A percentile compares a stretch with the other conserved stretches of the same genome.
Conservation (phyloP, 2,329 filamentous ascomycete genomes). For the Coniochaeta pulveracea region DNA sequence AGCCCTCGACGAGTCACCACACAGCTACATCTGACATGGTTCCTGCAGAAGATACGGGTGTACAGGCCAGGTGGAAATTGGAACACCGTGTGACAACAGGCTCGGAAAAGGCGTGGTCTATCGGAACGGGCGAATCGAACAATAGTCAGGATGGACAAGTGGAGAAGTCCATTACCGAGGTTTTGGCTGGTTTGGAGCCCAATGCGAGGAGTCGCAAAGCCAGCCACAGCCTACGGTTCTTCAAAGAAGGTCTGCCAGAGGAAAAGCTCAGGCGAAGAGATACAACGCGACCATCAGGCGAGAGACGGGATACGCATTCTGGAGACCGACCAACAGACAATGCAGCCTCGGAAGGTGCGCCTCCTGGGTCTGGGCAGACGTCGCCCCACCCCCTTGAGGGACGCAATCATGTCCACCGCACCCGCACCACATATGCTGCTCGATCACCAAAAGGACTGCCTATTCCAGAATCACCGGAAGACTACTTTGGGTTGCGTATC, state of each 20-base stretch:
- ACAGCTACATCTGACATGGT: too few species aligned
- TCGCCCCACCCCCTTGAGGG: background rate
- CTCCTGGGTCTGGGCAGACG: background rate
- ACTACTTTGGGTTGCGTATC: conserved; percentile 9
- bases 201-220: conserved; percentile 56
- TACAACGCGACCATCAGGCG: too few species aligned
- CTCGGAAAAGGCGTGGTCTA: conserved; percentile 53
- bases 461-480: conserved; percentile 10
- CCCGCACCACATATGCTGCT: conserved; percentile 6
- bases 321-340: conserved; percentile 1
- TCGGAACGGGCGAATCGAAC: conserved; percentile 37
- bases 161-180: conserved; percentile 53
- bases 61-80: conserved; percentile 22
- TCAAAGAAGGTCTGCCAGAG: conserved; percentile 53
- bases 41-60: conserved; percentile 5
- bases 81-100: conserved; percentile 31
- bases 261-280: conserved; percentile 46
- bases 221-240: conserved; percentile 55
- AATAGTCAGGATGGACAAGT: conserved; percentile 44
- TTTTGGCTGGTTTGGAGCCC: conserved; percentile 48
- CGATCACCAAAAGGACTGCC: conserved; percentile 8
- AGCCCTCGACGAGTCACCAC: too few species aligned
- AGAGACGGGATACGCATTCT: too few species aligned
- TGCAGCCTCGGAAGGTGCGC: background rate
- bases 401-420: background rate